These are phyloP conservation scores for Hypoxylon sp. DNA, from an alignment of 2,329 filamentous ascomycete genomes.

Conservation along the genomic window DNA sequence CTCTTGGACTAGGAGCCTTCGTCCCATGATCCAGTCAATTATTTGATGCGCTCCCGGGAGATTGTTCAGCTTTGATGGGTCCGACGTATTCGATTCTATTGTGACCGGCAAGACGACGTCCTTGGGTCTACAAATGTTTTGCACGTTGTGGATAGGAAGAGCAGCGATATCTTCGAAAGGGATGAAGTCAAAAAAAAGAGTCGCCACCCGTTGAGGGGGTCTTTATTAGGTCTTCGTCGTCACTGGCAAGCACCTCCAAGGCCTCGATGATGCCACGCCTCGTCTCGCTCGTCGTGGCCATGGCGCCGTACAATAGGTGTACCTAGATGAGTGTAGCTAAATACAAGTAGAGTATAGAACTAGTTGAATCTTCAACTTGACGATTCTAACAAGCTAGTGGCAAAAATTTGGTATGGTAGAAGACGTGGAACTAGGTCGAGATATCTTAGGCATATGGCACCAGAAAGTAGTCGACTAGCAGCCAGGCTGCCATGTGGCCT, in stretches of 20 bases:
- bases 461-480: no score
- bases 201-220: constrained; percentile 11
- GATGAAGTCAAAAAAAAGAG: constrained; percentile 25
- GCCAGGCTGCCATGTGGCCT: background rate
- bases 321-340: background rate
- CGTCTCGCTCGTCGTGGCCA: constrained; percentile 5
- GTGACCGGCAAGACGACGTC: background rate
- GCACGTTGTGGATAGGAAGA: background rate
- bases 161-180: constrained; percentile 28
- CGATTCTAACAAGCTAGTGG: background rate
- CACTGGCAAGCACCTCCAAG: constrained; percentile 13
- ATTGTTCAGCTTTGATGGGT: constrained; percentile 5
- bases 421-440: background rate
- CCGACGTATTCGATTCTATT: background rate
- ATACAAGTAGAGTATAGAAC: background rate
- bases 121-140: background rate
- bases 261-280: background rate
- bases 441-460: no score
- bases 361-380: background rate
- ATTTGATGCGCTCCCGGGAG: constrained; percentile 23
- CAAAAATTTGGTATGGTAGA: background rate
- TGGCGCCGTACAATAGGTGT: background rate
- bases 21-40: constrained; percentile 36
- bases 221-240: constrained; percentile 2
- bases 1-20: constrained; percentile 12